Base-by-base conservation (phyloP, 202 grass and related monocot genomes). In the Setaria italica region DNA sequence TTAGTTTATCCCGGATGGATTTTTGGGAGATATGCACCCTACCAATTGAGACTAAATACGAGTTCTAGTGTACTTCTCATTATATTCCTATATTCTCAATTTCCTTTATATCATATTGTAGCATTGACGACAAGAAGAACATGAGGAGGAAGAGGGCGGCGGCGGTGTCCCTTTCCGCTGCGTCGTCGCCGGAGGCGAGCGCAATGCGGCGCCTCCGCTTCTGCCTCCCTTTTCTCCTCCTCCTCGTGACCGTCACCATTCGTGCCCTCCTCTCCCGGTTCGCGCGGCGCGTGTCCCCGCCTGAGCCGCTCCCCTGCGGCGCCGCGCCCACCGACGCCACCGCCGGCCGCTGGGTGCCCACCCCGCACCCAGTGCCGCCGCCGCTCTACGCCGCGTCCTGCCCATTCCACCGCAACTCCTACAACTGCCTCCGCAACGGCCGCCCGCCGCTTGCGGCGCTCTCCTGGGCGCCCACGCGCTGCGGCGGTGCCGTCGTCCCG, bases 351-450 rank as follows among this genome's bases (percentile, higher is more conserved):
- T 95, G 90, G 96, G 77, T 88, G 16, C 84, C 82, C 13, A 81
- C 58, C 3, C 80, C 87, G 12, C 16, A 25, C 0, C 72, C 60
- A 2, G n/a, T 29, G 10, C 79, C 60, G 3, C 72, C 77, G 3
- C 80, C 80, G 16, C 80, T 99, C 88, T 99, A 99, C 56, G 11
- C 35, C n/a, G 20, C 70, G n/a, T 76, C 93, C 30, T 99, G 90
- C 80, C 91, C 90, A 17, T 99, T 95, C 86, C 93, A 99, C 72
- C 93, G 96, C 45, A 90, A 94, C 83, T 87, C 93, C 33, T 95
- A 92, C 93, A 99, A 99, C 77, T 99, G 91, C 91, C 84, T 94
- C 75, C 91, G 90, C 74, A 99, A 99, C 77, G 66, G 76, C n/a
- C 84, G 86, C 0, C 84, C 82, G 25, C 79, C 59, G 30, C 70